Evolutionary conservation across 805 yeast genomes (phyloP).

Genomic region (Wickerhamiella bombiphila): DNA sequence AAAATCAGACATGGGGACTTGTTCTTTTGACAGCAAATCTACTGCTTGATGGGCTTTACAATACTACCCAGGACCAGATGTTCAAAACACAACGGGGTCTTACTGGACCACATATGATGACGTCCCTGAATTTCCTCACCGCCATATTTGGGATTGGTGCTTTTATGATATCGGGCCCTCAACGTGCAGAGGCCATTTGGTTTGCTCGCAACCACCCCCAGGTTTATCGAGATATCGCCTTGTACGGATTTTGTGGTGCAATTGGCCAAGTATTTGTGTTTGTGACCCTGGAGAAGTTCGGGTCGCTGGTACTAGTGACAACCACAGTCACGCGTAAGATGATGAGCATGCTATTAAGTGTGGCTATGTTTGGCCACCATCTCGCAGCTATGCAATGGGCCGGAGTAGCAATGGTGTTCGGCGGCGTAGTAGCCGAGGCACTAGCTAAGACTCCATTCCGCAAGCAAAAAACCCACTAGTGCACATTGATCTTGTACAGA

Average conservation of each 20-base stretch:
- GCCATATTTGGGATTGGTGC: conserved; percentile 26
- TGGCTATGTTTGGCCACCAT: conserved; percentile 69
- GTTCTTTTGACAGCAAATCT: conserved; percentile 44
- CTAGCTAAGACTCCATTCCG: conserved; percentile 29
- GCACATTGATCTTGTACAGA: no score
- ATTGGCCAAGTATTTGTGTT: conserved; percentile 92
- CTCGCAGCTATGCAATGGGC: conserved; percentile 54
- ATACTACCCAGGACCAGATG: conserved; percentile 82
- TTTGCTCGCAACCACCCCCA: conserved; percentile 40
- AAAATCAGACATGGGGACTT: conserved; percentile 37
- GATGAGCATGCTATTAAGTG: conserved; percentile 87
- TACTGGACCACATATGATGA: conserved; percentile 83
- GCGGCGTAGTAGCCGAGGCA: conserved; percentile 77
- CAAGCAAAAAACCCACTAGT: no score
- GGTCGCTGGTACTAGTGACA: conserved; percentile 72
- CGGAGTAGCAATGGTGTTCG: conserved; percentile 69
- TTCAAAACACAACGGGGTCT: conserved; percentile 38
- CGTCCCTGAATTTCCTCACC: conserved; percentile 41
- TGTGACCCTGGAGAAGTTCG: conserved; percentile 66
- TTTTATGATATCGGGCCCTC: conserved; percentile 37
- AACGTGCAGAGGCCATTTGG: conserved; percentile 33
- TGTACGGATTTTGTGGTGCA: conserved; percentile 70
- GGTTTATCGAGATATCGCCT: conserved; percentile 42
- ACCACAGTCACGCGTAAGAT: conserved; percentile 94
- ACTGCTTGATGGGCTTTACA: conserved; percentile 79